Base-by-base conservation (phyloP, 352 stramenopile genomes). In the Phytophthora crassamura region DNA sequence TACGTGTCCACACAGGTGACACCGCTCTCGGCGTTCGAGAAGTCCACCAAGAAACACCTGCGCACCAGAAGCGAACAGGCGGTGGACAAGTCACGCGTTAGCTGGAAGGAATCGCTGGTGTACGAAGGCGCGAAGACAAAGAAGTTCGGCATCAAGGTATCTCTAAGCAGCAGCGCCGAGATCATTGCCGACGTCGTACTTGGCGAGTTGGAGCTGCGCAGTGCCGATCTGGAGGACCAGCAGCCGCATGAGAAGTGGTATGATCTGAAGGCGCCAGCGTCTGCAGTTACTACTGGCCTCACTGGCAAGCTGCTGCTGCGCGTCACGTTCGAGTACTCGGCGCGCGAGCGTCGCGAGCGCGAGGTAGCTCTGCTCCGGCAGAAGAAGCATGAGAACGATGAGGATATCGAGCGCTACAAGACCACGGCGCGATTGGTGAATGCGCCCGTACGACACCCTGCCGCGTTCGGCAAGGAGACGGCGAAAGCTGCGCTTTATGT, bases 41-140 rank as follows among this genome's bases (percentile, higher is more conserved):
- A 89, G 70, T 67, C 74, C 12, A 82, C 74, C 7, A 88, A 90
- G 68, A 92, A 91, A 69, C 71, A 87, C 61, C 40, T 89, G 53
- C 81, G 84, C 12, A 89, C 82, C 9, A 46, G 39, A 1, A 56
- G 73, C 4, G 66, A 69, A 34, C 36, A 52, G 56, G 67, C 58
- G 22, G 39, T 61, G 4, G 55, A 72, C 28, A 46, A 55, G 18
- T 22, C 55, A 4, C 69, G 7, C 58, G 78, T 64, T 1, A 72
- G 54, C n/a, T 92, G 83, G 83, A 62, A 82, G 2, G 73, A 93
- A 16, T 35, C 64, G 41, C 54, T 93, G 18, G 61, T 77, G 50
- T 90, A 86, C 59, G 80, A 85, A 49, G 83, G 85, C 18, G 62
- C 87, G 47, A 95, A 93, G 75, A 69, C 72, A 14, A 91, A 77